phyloP scores from a whole-genome alignment of 2,329 filamentous ascomycete genomes.

The Hypoxylon sp. region DNA sequence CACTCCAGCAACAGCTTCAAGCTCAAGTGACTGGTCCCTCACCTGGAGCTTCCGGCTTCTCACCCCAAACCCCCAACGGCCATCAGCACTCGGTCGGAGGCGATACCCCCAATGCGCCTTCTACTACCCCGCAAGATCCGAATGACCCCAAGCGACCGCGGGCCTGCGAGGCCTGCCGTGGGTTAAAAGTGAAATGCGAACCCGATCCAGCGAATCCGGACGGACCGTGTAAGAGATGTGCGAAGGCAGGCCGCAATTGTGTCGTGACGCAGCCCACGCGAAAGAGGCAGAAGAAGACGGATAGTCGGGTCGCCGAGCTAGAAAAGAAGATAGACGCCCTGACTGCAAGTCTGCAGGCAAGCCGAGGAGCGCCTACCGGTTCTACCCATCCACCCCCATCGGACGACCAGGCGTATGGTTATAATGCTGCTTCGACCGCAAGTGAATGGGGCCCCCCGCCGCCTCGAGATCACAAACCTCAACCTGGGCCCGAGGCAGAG shows the following conservation, averaged over 20 bases:
- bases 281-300: constrained; percentile 92
- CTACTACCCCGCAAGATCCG: constrained; percentile 46
- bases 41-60: constrained; percentile 37
- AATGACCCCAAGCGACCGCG: constrained; percentile 74
- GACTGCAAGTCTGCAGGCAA: constrained; percentile 80
- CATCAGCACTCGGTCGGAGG: constrained; percentile 28
- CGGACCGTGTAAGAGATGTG: constrained; percentile 79
- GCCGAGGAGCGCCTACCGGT: constrained; percentile 44
- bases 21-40: constrained; percentile 32
- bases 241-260: constrained; percentile 82
- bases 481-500: constrained; percentile 34
- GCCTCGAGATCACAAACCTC: constrained; percentile 33
- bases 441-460: constrained; percentile 46
- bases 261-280: constrained; percentile 79
- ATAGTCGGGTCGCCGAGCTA: constrained; percentile 87
- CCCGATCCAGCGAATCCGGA: constrained; percentile 73
- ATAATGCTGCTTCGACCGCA: constrained; percentile 16
- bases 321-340: constrained; percentile 93
- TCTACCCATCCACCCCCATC: constrained; percentile 27
- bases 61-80: constrained; percentile 44
- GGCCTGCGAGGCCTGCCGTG: constrained; percentile 81
- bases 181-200: constrained; percentile 87
- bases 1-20: constrained; percentile 36
- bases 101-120: constrained; percentile 38
- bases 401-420: constrained; percentile 41